Conservation (phyloP, 1,284 basidiomycete species). For the Golubevia sp. region DNA sequence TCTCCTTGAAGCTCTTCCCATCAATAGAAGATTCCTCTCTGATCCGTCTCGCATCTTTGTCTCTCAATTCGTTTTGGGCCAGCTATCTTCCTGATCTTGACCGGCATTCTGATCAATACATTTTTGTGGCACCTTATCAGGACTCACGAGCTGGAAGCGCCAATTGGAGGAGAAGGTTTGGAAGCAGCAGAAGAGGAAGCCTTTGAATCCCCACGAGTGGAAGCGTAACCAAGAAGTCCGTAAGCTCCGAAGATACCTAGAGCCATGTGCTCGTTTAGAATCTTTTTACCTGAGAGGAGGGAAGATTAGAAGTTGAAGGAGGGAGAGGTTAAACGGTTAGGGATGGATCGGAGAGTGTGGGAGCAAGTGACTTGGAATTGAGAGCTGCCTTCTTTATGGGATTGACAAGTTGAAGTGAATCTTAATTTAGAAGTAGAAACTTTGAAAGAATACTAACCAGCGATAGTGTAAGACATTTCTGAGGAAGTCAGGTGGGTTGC, state of each 20-base stretch:
- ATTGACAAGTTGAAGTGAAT: neutral
- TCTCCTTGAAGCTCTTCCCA: too few relatives aligned
- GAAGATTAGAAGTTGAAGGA: neutral
- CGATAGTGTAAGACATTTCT: constrained; percentile 53
- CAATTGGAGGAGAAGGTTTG: constrained; percentile 27
- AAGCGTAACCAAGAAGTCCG: neutral
- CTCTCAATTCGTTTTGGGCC: too few relatives aligned
- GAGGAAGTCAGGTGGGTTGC: neutral
- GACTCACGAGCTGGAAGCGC: constrained; percentile 47
- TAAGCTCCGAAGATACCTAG: constrained; percentile 28
- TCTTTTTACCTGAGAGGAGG: constrained; percentile 26
- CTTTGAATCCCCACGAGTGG: constrained; percentile 18
- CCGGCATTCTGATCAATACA: too few relatives aligned
- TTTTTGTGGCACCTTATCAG: too few relatives aligned
- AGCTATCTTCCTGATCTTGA: too few relatives aligned
- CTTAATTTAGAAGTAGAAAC: too few relatives aligned
- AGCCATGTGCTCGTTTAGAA: constrained; percentile 55
- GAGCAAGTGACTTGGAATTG: too few relatives aligned
- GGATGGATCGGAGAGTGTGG: too few relatives aligned
- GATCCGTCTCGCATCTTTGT: too few relatives aligned
- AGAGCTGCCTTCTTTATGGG: too few relatives aligned
- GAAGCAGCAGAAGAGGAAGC: constrained; percentile 15
- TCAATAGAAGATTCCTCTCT: too few relatives aligned
- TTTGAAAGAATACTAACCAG: constrained; percentile 38
- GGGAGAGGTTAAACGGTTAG: neutral